Percentiles rank a stretch among this genome's conserved stretches.
These are phyloP conservation scores for Cercospora beticola DNA, from an alignment of 2,329 filamentous ascomycete species.

Conservation along the genomic window DNA sequence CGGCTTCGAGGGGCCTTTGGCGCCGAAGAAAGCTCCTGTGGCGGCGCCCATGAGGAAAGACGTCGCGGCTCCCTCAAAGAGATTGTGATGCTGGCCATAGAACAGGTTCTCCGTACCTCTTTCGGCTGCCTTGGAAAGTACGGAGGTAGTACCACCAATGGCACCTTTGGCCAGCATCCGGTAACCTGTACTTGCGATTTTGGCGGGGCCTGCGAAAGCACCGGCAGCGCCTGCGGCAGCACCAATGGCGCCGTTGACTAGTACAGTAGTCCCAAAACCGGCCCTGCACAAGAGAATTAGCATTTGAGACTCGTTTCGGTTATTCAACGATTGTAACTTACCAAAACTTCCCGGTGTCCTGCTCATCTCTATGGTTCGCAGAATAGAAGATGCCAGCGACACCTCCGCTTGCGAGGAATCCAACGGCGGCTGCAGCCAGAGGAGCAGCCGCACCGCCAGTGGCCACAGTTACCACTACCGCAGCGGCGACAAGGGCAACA, in stretches of 20 bases:
- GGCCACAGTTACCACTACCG: neutral
- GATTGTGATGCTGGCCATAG: neutral
- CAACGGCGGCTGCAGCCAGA: neutral
- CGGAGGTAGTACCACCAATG: neutral
- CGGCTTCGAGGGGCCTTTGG: neutral
- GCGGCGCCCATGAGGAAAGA: neutral
- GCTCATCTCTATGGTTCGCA: neutral
- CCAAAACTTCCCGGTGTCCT: neutral
- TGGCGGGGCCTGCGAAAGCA: neutral
- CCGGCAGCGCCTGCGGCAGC: neutral
- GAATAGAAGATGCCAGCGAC: neutral
- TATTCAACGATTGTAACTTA: neutral
- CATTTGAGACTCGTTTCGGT: too few species aligned
- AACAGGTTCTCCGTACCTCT: neutral
- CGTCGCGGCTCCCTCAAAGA: neutral
- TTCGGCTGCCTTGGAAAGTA: neutral
- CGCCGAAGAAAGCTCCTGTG: neutral
- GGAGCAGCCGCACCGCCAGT: neutral
- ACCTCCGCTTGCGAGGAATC: neutral
- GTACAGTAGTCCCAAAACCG: neutral
- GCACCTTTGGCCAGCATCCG: neutral
- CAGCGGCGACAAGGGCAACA: neutral
- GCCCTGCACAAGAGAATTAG: neutral
- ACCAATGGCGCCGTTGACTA: neutral
- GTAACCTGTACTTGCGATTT: neutral